Conservation (phyloP, 2,329 filamentous ascomycete genomes). For the Alternaria gansuensis region DNA sequence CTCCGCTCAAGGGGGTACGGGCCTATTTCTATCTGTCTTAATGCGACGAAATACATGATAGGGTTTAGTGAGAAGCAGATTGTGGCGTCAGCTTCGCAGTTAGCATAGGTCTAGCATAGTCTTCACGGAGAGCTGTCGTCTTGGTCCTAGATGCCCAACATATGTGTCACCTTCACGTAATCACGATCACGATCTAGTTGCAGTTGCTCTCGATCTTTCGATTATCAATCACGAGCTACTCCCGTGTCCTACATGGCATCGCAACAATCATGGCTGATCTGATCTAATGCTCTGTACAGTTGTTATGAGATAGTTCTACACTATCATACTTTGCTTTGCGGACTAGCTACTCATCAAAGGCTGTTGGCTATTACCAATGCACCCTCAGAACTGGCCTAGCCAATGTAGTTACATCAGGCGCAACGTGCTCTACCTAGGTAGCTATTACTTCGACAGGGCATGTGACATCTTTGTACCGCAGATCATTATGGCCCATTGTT, state of each 20-base stretch:
- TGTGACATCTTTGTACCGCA: slow-evolving; percentile 10
- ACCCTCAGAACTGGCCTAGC: slow-evolving; percentile 46
- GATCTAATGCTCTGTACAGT: slow-evolving; percentile 51
- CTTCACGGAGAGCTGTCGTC: slow-evolving; percentile 52
- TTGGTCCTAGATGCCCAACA: slow-evolving; percentile 43
- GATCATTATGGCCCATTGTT: slow-evolving; percentile 17
- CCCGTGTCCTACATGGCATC: slow-evolving; percentile 46
- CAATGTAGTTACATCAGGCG: slow-evolving; percentile 45
- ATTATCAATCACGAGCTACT: slow-evolving; percentile 46
- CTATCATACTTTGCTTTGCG: slow-evolving; percentile 48
- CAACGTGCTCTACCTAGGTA: slow-evolving; percentile 3
- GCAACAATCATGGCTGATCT: slow-evolving; percentile 50
- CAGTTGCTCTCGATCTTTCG: slow-evolving; percentile 31
- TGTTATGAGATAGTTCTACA: slow-evolving; percentile 52
- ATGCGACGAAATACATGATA: slow-evolving; percentile 56
- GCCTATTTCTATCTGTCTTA: slow-evolving; percentile 52
- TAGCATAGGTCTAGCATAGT: slow-evolving; percentile 56
- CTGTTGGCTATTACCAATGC: slow-evolving; percentile 45
- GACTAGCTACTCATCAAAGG: slow-evolving; percentile 40
- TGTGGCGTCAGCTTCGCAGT: slow-evolving; percentile 52
- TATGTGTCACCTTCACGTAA: slow-evolving; percentile 45
- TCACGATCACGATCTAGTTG: slow-evolving; percentile 18
- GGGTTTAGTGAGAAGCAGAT: slow-evolving; percentile 56
- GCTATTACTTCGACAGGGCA: slow-evolving; percentile 14
- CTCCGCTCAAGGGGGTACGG: too few relatives aligned